phyloP scores from a whole-genome alignment of 345 rosid species.

The Carallia brachiata region DNA sequence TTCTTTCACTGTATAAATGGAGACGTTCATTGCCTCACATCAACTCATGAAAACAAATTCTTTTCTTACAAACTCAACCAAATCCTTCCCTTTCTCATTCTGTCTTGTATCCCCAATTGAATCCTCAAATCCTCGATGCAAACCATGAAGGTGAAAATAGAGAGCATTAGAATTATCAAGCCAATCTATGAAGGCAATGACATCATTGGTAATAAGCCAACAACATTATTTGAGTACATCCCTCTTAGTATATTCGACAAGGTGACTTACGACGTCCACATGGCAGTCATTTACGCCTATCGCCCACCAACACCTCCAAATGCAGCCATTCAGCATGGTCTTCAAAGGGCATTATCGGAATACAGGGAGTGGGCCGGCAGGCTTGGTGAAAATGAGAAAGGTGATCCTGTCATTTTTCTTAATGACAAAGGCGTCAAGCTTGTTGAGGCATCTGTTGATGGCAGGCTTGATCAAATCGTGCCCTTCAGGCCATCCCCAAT shows the following conservation, averaged over 20 bases:
- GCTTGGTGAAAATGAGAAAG: slow-evolving; percentile 24
- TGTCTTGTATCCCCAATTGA: neutral
- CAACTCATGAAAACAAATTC: neutral
- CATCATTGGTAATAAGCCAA: neutral
- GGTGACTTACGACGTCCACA: slow-evolving; percentile 24
- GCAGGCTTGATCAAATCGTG: slow-evolving; percentile 18
- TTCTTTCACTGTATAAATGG: too few relatives aligned
- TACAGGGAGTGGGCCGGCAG: slow-evolving; percentile 34
- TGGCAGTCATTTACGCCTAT: slow-evolving; percentile 32
- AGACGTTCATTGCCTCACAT: too few relatives aligned
- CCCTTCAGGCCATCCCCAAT: slow-evolving; percentile 27
- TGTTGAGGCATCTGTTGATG: slow-evolving; percentile 24
- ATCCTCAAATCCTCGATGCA: neutral
- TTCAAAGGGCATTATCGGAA: slow-evolving; percentile 20
- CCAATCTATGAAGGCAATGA: slow-evolving; percentile 20
- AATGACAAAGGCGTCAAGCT: slow-evolving; percentile 32
- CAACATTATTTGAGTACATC: neutral
- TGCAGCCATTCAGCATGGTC: slow-evolving; percentile 19
- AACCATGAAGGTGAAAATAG: slow-evolving; percentile 34
- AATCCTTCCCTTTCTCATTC: neutral
- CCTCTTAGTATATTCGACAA: slow-evolving; percentile 21
- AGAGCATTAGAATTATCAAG: slow-evolving; percentile 19
- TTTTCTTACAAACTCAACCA: neutral
- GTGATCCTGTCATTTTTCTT: slow-evolving; percentile 23
- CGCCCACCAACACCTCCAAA: slow-evolving; percentile 22